Percentiles rank a stretch among this genome's conserved stretches.
Evolutionary conservation across 192 early-diverging fungal genomes (phyloP).

Genomic region (Umbelopsis sp.): DNA sequence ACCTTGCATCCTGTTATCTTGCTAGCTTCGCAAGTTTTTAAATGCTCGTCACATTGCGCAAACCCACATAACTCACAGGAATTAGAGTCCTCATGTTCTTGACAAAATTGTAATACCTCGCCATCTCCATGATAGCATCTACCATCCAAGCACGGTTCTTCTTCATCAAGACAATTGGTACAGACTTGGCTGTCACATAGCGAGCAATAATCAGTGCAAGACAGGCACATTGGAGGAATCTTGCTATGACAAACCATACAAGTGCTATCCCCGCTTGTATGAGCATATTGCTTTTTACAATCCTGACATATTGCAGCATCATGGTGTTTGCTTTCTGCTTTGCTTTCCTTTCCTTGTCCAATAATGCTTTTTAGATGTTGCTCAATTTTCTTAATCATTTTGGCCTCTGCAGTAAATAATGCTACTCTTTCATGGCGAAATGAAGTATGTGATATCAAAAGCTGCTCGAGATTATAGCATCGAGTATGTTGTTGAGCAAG

Average conservation of each 20-base stretch:
- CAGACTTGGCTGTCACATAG: not conserved
- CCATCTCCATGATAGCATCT: constrained; percentile 9
- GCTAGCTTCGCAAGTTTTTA: not conserved
- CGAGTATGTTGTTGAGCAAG: not conserved
- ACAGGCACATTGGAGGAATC: not conserved
- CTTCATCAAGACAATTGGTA: not conserved
- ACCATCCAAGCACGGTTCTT: not conserved
- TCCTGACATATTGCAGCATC: not conserved
- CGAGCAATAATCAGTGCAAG: constrained; percentile 14
- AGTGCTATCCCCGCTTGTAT: not conserved
- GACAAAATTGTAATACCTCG: not conserved
- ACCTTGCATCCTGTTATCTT: not conserved
- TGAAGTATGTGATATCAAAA: not conserved
- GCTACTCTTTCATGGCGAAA: not conserved
- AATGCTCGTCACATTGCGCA: not conserved
- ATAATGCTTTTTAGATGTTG: not conserved
- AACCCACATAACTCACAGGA: not conserved
- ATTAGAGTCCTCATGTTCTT: not conserved
- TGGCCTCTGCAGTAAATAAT: not conserved
- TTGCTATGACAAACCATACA: not conserved
- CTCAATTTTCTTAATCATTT: not conserved
- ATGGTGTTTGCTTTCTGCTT: not conserved
- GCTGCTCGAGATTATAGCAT: not conserved
- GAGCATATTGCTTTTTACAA: not conserved
- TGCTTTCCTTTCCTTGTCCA: not conserved